These are phyloP conservation scores for Murraya koenigii DNA, from an alignment of 345 rosid species.

Conservation along the genomic window DNA sequence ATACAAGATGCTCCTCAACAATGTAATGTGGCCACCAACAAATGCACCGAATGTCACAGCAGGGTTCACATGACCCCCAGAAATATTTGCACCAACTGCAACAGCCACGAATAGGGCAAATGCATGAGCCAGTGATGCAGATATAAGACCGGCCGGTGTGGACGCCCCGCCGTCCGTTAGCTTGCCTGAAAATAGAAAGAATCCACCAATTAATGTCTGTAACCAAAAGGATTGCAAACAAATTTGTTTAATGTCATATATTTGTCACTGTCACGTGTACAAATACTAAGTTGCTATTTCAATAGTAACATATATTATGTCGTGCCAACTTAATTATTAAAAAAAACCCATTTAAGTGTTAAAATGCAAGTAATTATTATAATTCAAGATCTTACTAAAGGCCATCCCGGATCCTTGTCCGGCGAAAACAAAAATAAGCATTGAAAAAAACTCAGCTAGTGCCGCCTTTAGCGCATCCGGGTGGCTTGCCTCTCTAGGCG, in stretches of 20 bases:
- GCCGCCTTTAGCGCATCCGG: constrained; percentile 72
- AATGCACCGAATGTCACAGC: constrained; percentile 91
- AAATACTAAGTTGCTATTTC: no score
- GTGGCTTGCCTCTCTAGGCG: constrained; percentile 58
- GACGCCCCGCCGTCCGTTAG: constrained; percentile 46
- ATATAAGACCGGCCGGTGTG: constrained; percentile 67
- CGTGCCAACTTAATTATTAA: no score
- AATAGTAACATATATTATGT: no score
- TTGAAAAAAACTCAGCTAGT: constrained; percentile 67
- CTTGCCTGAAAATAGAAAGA: constrained; percentile 21
- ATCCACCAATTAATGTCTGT: background rate
- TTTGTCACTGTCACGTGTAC: no score
- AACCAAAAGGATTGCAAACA: background rate
- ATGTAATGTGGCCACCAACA: constrained; percentile 66
- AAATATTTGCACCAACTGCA: constrained; percentile 70
- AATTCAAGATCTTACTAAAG: constrained; percentile 39
- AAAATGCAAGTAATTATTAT: background rate
- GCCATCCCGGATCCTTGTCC: constrained; percentile 96
- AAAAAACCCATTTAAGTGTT: no score
- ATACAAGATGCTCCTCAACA: constrained; percentile 59
- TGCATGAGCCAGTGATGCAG: constrained; percentile 71
- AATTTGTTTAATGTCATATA: no score
- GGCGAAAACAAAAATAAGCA: constrained; percentile 78
- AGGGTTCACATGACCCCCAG: constrained; percentile 89
- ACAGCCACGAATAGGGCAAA: constrained; percentile 78